Percentiles rank a stretch among this genome's conserved stretches.
Conservation (phyloP, 192 early-diverging fungal genomes). For the Coemansia sp. region DNA sequence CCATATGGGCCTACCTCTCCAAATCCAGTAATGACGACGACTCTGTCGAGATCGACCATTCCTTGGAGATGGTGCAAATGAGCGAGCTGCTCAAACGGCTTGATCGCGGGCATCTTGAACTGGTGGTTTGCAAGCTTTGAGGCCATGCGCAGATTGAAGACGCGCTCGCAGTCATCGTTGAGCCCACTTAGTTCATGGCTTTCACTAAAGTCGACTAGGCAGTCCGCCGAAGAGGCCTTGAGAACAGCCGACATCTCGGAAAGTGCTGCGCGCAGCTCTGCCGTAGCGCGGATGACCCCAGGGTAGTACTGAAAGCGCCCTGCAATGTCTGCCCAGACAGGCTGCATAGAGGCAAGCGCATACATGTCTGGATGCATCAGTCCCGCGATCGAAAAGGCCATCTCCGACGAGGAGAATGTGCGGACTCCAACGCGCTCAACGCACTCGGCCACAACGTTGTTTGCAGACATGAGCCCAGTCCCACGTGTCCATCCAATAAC, state of each 20-base stretch:
- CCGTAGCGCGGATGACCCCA: conserved; percentile 1
- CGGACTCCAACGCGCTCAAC: conserved; percentile 80
- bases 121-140: conserved; percentile 89
- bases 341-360: conserved; percentile 69
- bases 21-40: conserved; percentile 89
- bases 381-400: conserved; percentile 90
- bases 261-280: conserved; percentile 9
- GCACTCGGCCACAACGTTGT: conserved; percentile 82
- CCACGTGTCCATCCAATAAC: conserved; percentile 98
- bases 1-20: conserved; percentile 93
- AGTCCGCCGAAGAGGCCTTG: conserved; percentile 9
- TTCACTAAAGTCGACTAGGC: conserved; percentile 19
- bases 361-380: conserved; percentile 79
- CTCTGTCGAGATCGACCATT: conserved; percentile 85
- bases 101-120: conserved; percentile 77
- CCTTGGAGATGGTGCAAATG: conserved; percentile 65
- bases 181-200: not conserved
- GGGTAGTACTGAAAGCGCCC: conserved; percentile 35
- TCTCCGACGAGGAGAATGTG: conserved; percentile 89
- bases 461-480: conserved; percentile 88
- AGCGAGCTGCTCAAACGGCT: conserved; percentile 55
- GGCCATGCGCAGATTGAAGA: conserved; percentile 24
- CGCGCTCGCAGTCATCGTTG: conserved; percentile 21
- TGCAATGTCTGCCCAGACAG: conserved; percentile 80
- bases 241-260: conserved; percentile 7